Conservation (phyloP, 768 basidiomycete genomes). For the Galerina sulciceps region DNA sequence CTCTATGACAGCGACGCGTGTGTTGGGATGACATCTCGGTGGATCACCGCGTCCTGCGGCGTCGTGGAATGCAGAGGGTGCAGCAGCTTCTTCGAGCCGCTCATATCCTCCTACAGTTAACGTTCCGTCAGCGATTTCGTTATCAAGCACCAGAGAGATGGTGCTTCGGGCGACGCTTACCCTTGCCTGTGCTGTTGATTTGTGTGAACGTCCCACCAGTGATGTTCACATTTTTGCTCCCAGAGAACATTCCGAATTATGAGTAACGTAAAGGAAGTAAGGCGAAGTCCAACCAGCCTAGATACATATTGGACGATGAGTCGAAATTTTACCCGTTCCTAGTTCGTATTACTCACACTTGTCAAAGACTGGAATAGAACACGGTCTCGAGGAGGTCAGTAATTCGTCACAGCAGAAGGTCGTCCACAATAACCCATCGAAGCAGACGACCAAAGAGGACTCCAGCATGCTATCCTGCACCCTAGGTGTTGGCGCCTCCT, state of each 20-base stretch:
- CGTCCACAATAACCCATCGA: no score
- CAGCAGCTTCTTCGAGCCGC: background rate
- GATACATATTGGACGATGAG: no score
- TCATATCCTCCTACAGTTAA: background rate
- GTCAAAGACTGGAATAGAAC: no score
- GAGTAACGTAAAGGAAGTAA: no score
- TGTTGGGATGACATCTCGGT: conserved; percentile 15
- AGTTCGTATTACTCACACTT: no score
- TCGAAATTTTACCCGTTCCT: no score
- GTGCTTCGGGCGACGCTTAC: background rate
- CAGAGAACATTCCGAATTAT: background rate
- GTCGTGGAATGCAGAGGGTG: conserved; percentile 14
- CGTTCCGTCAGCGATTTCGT: background rate
- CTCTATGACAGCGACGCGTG: conserved; percentile 8
- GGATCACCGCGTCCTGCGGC: conserved; percentile 12
- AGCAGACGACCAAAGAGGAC: no score
- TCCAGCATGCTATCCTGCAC: no score
- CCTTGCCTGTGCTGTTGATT: background rate
- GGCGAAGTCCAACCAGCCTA: no score
- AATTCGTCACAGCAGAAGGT: no score
- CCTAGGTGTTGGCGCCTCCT: no score
- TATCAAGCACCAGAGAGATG: background rate
- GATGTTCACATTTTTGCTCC: background rate
- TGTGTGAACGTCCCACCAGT: background rate
- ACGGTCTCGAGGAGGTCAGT: no score